Base-by-base conservation (phyloP, 148 eudicot species). In the Chenopodium quinoa region DNA sequence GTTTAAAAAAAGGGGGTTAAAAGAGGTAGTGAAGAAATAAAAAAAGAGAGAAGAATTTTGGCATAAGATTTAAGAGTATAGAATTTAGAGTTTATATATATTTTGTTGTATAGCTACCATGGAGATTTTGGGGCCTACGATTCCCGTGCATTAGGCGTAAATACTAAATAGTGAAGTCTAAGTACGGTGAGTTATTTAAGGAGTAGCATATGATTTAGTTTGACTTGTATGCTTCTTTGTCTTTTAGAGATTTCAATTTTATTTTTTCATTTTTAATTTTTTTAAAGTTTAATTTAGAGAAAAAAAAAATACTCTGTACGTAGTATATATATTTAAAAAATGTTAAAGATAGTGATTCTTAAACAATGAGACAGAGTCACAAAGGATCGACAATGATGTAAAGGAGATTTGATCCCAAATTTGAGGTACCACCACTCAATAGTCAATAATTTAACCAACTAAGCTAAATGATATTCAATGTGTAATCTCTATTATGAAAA, bases 121-220 rank as follows among this genome's bases (percentile, higher is more conserved):
- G 71, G 62, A 73, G 72, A 80, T 73, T 60, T 62, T 60, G 77
- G 82, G 82, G 19, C 78, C 82, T 46, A 80, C 70, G 48, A 13
- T 79, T 80, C 63, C 31, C 16, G 27, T 73, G 70, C 72, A 80
- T 63, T 79, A 79, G 44, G 31, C 32, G 76, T 10, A 44, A 46
- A 77, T 64, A n/a, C 69, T 4, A 44, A 46, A 63, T 64, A n/a
- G 40, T 40, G 11, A 63, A 73, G 25, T 58, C 52, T 27, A 37
- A 37, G 31, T 16, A 73, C 47, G 64, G 52, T 52, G 62, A 75
- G 46, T 75, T 75, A 44, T 44, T 54, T 79, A 54, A 56, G 66
- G 50, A n/a, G 73, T 44, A 29, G 20, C 67, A 73, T 63, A 50
- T 70, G 75, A 20, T 16, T 69, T 44, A 31, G 2, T 31, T 79